These are phyloP conservation scores for Entomortierella beljakovae DNA, from an alignment of 192 early-diverging fungal genomes.

Conservation along the genomic window DNA sequence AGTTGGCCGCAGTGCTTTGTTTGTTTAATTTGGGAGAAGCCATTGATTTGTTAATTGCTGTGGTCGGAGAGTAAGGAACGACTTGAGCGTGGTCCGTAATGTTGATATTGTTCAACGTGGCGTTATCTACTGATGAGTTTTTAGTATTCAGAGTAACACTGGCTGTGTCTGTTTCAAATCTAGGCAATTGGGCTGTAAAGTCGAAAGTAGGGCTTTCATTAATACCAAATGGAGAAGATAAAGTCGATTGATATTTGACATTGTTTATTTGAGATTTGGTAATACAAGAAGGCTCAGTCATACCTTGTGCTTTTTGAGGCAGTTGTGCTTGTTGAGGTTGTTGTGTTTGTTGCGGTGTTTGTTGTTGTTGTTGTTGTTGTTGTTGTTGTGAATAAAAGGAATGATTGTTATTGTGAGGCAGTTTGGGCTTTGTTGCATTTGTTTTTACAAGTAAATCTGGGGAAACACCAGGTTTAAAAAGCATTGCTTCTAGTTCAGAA, in stretches of 20 bases:
- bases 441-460: too few species aligned
- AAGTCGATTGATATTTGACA: not conserved
- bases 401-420: too few species aligned
- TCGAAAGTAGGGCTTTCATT: not conserved
- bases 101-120: not conserved
- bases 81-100: not conserved
- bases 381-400: too few species aligned
- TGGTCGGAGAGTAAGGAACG: not conserved
- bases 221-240: not conserved
- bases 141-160: not conserved
- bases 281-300: not conserved
- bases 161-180: not conserved
- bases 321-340: too few species aligned
- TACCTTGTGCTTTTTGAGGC: too few species aligned
- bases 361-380: too few species aligned
- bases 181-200: not conserved
- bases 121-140: too few species aligned
- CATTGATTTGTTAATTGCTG: not conserved
- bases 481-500: slow-evolving; percentile 14
- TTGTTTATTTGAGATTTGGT: not conserved
- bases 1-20: too few species aligned
- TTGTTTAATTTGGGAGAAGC: not conserved
- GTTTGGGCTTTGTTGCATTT: too few species aligned
- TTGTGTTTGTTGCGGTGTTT: too few species aligned
- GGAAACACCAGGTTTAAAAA: slow-evolving; percentile 1